Evolutionary conservation across 2,329 filamentous ascomycete genomes (phyloP).

Genomic region (Xylariaceae sp.): DNA sequence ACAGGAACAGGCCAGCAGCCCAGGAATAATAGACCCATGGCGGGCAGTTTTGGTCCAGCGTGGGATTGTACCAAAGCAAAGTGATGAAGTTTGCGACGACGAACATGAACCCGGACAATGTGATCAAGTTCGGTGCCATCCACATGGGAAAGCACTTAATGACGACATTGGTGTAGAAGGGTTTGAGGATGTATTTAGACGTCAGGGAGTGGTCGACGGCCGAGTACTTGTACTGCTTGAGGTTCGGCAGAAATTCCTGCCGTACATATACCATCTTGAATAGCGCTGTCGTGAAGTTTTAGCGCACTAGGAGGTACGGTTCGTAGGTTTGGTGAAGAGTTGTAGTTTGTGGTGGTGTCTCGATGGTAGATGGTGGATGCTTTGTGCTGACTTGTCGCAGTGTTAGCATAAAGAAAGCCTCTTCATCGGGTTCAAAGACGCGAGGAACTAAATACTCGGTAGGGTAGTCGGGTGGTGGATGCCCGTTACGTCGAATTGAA

Average conservation of each 20-base stretch:
- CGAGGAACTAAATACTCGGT: not conserved
- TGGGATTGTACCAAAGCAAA: slow-evolving; percentile 94
- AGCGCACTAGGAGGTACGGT: too few relatives aligned
- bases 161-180: slow-evolving; percentile 94
- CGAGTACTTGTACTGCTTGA: slow-evolving; percentile 96
- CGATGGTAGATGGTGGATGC: too few relatives aligned
- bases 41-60: slow-evolving; percentile 90
- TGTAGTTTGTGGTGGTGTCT: not conserved
- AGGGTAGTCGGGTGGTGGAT: not conserved
- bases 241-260: slow-evolving; percentile 83
- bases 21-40: slow-evolving; percentile 94
- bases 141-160: slow-evolving; percentile 94
- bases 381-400: too few relatives aligned
- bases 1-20: slow-evolving; percentile 88
- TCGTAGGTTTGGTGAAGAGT: too few relatives aligned
- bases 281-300: slow-evolving; percentile 4
- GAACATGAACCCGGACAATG: slow-evolving; percentile 87
- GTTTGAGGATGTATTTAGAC: slow-evolving; percentile 93
- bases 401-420: not conserved
- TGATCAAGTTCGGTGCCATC: slow-evolving; percentile 92
- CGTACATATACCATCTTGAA: slow-evolving; percentile 89
- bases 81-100: slow-evolving; percentile 89
- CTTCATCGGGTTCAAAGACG: not conserved
- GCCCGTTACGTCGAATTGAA: too few relatives aligned
- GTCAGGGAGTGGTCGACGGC: slow-evolving; percentile 87